A percentile compares a stretch with the other conserved stretches of the same genome.
These are phyloP conservation scores for Lolium perenne DNA, from an alignment of 176 grass and related monocot species.

Conservation along the genomic window DNA sequence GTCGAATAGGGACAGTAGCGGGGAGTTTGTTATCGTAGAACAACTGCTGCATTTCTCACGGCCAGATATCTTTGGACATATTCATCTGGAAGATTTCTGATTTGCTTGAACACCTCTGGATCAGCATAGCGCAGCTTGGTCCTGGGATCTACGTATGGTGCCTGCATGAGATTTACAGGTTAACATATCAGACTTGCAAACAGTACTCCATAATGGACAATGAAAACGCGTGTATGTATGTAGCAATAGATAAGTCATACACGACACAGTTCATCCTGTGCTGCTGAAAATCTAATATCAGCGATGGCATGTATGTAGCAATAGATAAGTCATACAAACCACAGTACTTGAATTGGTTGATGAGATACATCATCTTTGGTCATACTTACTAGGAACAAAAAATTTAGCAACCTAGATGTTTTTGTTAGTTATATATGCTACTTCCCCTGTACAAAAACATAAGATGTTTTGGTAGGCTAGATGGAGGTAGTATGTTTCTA, in stretches of 20 bases:
- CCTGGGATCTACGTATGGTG: slow-evolving; percentile 87
- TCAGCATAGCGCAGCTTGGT: slow-evolving; percentile 78
- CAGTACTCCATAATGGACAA: not conserved
- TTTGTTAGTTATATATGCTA: not conserved
- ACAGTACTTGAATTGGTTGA: not conserved
- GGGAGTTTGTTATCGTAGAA: slow-evolving; percentile 51
- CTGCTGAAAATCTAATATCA: not conserved
- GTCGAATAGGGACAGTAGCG: too few species aligned
- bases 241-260: too few species aligned
- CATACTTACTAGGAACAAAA: not conserved
- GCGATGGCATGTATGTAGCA: not conserved
- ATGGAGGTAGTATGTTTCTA: too few species aligned
- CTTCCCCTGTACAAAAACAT: too few species aligned
- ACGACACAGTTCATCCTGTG: too few species aligned
- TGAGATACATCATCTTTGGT: not conserved
- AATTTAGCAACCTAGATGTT: not conserved
- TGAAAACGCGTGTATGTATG: too few species aligned
- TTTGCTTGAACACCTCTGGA: slow-evolving; percentile 84
- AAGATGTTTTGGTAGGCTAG: too few species aligned
- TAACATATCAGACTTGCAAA: not conserved
- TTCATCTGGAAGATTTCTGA: slow-evolving; percentile 81
- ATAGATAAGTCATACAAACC: not conserved
- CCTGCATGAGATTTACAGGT: slow-evolving; percentile 46
- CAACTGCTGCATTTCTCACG: slow-evolving; percentile 76
- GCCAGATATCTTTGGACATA: slow-evolving; percentile 83